A percentile compares a stretch with the other conserved stretches of the same genome.
These are phyloP conservation scores for Vicia villosa DNA, from an alignment of 306 rosid species.

Conservation along the genomic window DNA sequence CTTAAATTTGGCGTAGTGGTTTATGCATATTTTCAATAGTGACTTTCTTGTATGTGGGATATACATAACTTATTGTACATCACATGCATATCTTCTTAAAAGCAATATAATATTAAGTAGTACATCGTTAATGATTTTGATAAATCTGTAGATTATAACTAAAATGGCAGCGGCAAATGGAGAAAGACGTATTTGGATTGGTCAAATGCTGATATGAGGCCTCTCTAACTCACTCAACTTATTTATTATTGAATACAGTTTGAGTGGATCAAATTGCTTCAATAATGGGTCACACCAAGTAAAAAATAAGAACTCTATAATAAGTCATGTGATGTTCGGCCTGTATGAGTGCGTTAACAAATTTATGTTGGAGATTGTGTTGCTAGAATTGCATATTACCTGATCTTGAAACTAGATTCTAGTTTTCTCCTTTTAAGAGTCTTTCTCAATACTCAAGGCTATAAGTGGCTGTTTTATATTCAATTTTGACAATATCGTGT, in stretches of 20 bases:
- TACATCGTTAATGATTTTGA: conserved; percentile 15
- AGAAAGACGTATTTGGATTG: conserved; percentile 87
- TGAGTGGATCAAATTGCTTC: not conserved
- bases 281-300: not conserved
- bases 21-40: conserved; percentile 4
- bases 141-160: conserved; percentile 68
- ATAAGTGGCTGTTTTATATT: not conserved
- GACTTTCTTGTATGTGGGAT: conserved; percentile 5
- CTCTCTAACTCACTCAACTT: not conserved
- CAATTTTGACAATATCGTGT: not conserved
- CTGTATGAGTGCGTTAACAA: not conserved
- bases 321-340: not conserved
- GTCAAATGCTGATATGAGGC: conserved; percentile 39
- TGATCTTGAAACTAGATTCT: not conserved
- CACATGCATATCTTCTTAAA: conserved; percentile 15
- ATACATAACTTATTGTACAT: not conserved
- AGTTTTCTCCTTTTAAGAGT: not conserved
- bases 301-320: not conserved
- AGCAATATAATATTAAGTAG: conserved; percentile 9
- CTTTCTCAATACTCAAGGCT: not conserved
- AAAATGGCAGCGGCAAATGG: conserved; percentile 98
- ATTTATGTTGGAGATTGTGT: not conserved
- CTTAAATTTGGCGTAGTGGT: no score
- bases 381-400: not conserved
- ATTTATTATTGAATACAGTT: not conserved